These are phyloP conservation scores for Dorcoceras hygrometricum DNA, from an alignment of 257 asterid species.

Conservation along the genomic window DNA sequence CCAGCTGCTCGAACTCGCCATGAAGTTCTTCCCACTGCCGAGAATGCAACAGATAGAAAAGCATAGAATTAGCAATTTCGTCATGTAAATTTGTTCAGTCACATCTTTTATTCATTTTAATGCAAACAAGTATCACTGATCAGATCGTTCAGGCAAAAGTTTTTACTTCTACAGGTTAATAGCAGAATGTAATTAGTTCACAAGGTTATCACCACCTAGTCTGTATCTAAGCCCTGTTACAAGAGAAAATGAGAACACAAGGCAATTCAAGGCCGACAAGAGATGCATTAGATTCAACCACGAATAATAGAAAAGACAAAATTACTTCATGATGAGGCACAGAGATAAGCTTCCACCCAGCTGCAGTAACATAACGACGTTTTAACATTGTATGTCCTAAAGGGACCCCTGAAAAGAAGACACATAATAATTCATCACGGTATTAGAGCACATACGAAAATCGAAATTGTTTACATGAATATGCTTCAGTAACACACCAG, in stretches of 20 bases:
- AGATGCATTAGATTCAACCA: neutral
- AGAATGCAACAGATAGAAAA: constrained; percentile 8
- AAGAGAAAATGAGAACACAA: neutral
- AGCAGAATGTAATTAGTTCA: neutral
- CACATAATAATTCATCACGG: constrained; percentile 12
- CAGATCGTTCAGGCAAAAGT: neutral
- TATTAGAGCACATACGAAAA: neutral
- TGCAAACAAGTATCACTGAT: neutral
- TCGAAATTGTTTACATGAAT: neutral
- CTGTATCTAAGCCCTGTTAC: neutral
- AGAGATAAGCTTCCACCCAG: constrained; percentile 83
- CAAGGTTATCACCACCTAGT: neutral
- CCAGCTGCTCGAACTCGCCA: constrained; percentile 84
- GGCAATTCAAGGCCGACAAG: neutral
- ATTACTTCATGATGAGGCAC: constrained; percentile 77
- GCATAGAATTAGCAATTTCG: neutral
- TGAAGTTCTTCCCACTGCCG: constrained; percentile 93
- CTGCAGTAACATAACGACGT: constrained; percentile 72
- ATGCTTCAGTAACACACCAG: constrained; percentile 42
- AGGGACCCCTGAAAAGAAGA: constrained; percentile 54
- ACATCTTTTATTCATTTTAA: neutral
- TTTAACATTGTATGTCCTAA: constrained; percentile 88
- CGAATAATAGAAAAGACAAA: constrained; percentile 13
- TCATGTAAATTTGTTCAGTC: neutral
- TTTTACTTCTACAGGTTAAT: neutral